phyloP scores from a whole-genome alignment of 1,139 yeast species.

The Debaryomyces coudertii region DNA sequence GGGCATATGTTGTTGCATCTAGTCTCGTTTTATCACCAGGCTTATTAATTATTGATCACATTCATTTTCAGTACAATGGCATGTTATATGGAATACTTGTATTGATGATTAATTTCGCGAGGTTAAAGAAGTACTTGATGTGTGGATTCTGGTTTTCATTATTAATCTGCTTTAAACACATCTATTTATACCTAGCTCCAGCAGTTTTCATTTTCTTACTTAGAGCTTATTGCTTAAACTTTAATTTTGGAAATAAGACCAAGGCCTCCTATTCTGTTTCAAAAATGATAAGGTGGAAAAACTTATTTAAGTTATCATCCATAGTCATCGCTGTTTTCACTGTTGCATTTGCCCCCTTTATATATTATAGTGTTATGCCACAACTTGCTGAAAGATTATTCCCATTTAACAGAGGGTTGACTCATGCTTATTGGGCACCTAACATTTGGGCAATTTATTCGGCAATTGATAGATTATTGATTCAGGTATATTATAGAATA shows the following conservation, averaged over 20 bases:
- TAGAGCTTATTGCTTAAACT: slow-evolving; percentile 65
- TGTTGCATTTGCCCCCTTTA: slow-evolving; percentile 81
- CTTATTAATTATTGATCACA: slow-evolving; percentile 81
- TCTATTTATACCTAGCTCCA: slow-evolving; percentile 90
- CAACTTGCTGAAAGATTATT: slow-evolving; percentile 71
- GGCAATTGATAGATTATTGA: slow-evolving; percentile 73
- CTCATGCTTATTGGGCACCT: slow-evolving; percentile 99
- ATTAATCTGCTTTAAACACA: slow-evolving; percentile 90
- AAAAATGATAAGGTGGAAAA: slow-evolving; percentile 56
- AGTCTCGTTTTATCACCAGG: slow-evolving; percentile 91
- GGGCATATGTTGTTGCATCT: slow-evolving; percentile 77
- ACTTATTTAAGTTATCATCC: slow-evolving; percentile 61
- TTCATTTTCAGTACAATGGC: slow-evolving; percentile 94
- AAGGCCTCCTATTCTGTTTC: slow-evolving; percentile 30
- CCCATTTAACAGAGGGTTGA: slow-evolving; percentile 93
- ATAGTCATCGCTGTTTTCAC: slow-evolving; percentile 67
- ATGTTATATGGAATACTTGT: slow-evolving; percentile 85
- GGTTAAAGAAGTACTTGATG: slow-evolving; percentile 55
- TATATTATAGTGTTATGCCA: slow-evolving; percentile 63
- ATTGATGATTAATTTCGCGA: slow-evolving; percentile 72
- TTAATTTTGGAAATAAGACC: slow-evolving; percentile 35
- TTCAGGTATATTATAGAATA: slow-evolving; percentile 49
- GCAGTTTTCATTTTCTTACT: slow-evolving; percentile 83
- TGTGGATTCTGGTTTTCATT: slow-evolving; percentile 78
- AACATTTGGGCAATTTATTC: slow-evolving; percentile 96